Base-by-base conservation (phyloP, 441 rosid genomes). In the Erodium moschatum region DNA sequence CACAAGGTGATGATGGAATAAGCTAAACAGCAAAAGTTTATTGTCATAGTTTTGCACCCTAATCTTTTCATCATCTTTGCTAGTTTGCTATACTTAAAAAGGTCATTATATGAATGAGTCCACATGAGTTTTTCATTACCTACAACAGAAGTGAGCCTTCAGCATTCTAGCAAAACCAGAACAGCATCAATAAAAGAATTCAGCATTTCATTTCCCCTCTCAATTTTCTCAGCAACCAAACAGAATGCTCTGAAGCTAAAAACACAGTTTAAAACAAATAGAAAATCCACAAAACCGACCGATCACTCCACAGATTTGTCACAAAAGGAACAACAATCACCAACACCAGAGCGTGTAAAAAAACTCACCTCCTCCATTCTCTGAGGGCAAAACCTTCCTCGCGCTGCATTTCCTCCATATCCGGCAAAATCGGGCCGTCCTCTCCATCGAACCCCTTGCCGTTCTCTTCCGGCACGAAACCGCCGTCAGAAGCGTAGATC, bases 301-400 rank as follows among this genome's bases (percentile, higher is more conserved):
- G n/a, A 44, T 44, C 50, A 12, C 50, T 44, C 50, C 50, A 44
- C n/a, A 11, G n/a, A 6, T 40, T n/a, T n/a, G n/a, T n/a, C n/a
- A n/a, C n/a, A n/a, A n/a, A n/a, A n/a, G n/a, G n/a, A n/a, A n/a
- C n/a, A n/a, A n/a, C n/a, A n/a, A n/a, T n/a, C n/a, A 24, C 27
- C 27, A 54, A 54, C 20, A 15, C 3, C 61, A 54, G 61, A 8
- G 9, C 61, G 19, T 19, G 61, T 16, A 33, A 33, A 33, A 44
- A 19, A n/a, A 38, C 68, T 40, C 56, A 87, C 97, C 92, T 85
- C 85, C 95, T 81, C 95, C 91, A 90, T 68, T 90, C 91, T 64
- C 84, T 79, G 48, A 89, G 84, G 68, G 89, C 85, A 40, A 78
- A 63, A 12, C 93, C 89, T 67, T 87, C 90, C 73, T 85, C 93